These are phyloP conservation scores for Sclerotinia sclerotiorum DNA, from an alignment of 2,329 filamentous ascomycete genomes.

Conservation along the genomic window DNA sequence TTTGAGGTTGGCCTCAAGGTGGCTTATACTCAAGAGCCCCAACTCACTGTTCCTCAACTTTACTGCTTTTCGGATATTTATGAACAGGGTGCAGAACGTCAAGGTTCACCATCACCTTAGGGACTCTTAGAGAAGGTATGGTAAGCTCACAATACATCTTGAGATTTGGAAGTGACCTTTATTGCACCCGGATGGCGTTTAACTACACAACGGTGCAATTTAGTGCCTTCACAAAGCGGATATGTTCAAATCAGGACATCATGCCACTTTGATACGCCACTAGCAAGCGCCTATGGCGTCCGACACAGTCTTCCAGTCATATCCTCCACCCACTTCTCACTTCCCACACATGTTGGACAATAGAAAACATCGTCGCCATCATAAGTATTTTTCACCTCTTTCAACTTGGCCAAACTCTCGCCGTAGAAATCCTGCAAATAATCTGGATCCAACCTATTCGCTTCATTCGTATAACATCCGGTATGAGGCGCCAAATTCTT, in stretches of 20 bases:
- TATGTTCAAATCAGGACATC: background rate
- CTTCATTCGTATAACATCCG: constrained; percentile 49
- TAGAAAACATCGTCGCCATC: constrained; percentile 43
- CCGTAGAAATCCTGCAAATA: constrained; percentile 43
- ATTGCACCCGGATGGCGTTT: no score
- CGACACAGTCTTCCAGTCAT: constrained; percentile 21
- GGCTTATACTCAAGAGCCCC: no score
- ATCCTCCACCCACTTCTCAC: constrained; percentile 37
- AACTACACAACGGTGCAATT: background rate
- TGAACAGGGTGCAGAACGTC: no score
- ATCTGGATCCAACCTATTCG: constrained; percentile 42
- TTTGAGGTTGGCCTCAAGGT: no score
- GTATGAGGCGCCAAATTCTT: constrained; percentile 44
- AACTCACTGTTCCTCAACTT: no score
- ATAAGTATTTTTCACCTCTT: constrained; percentile 41
- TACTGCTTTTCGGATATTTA: no score
- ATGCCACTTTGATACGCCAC: background rate
- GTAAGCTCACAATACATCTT: background rate
- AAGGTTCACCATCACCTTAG: no score
- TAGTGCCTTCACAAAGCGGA: no score
- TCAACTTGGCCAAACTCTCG: constrained; percentile 38
- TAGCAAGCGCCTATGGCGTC: background rate
- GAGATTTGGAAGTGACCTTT: background rate
- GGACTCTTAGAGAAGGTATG: background rate
- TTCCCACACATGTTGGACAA: constrained; percentile 45